These are phyloP conservation scores for Celoporthe dispersa DNA, from an alignment of 2,329 filamentous ascomycete species.

Conservation along the genomic window DNA sequence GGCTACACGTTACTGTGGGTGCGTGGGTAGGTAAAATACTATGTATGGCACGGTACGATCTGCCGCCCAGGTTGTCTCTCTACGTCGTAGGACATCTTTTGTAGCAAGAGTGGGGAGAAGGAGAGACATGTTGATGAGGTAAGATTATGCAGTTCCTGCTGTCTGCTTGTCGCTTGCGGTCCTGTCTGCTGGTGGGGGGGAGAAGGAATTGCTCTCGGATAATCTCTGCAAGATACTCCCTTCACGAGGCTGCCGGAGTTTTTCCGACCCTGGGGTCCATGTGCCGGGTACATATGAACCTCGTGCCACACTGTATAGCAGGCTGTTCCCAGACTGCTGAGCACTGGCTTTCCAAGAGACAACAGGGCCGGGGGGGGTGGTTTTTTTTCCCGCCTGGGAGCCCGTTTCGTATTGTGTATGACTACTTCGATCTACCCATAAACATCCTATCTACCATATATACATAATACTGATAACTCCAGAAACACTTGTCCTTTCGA, in stretches of 20 bases:
- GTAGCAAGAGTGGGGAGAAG: background rate
- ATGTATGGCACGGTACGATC: background rate
- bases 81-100: background rate
- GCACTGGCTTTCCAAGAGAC: background rate
- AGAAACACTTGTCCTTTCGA: background rate
- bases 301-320: background rate
- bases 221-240: constrained; percentile 2
- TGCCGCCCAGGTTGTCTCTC: background rate
- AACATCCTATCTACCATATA: background rate
- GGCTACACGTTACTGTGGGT: background rate
- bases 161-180: background rate
- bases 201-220: background rate
- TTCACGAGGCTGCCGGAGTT: background rate
- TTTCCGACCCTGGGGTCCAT: background rate
- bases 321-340: background rate
- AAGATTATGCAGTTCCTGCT: background rate
- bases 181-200: background rate
- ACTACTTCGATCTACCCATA: background rate
- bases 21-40: background rate
- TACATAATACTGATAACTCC: background rate
- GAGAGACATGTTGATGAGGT: background rate
- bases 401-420: background rate
- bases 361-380: background rate
- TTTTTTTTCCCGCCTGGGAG: background rate
- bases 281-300: background rate